A percentile compares a stretch with the other conserved stretches of the same genome.
Evolutionary conservation across 108 stramenopile species (phyloP).

Genomic region (Nannochloropsis oceanica): DNA sequence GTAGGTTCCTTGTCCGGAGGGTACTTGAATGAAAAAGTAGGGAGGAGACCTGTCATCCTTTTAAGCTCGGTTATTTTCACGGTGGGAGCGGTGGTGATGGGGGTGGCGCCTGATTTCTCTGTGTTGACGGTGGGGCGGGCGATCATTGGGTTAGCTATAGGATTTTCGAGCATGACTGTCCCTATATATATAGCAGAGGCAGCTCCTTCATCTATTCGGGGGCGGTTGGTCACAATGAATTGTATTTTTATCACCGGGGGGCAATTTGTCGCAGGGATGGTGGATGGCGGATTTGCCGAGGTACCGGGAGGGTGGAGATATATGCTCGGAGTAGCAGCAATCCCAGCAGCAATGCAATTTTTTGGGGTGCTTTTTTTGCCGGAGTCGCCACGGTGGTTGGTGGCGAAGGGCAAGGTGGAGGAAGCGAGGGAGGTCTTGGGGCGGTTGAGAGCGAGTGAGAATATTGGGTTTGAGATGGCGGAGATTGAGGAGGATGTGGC

Average conservation of each 20-base stretch:
- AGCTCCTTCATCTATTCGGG: constrained; percentile 46
- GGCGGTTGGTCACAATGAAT: constrained; percentile 57
- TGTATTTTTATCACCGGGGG: constrained; percentile 54
- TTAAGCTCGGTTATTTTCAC: constrained; percentile 24
- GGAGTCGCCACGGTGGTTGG: constrained; percentile 69
- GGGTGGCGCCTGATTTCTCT: constrained; percentile 1
- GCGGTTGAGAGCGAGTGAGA: constrained; percentile 3
- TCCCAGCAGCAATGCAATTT: constrained; percentile 22
- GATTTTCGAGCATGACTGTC: constrained; percentile 51
- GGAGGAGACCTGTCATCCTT: constrained; percentile 25
- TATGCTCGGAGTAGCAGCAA: constrained; percentile 60
- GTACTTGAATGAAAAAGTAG: constrained; percentile 3
- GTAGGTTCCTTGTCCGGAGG: constrained; percentile 19
- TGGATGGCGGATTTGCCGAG: constrained; percentile 47
- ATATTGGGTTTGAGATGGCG: constrained; percentile 1
- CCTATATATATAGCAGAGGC: constrained; percentile 71
- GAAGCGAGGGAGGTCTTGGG: constrained; percentile 49
- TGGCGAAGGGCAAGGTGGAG: constrained; percentile 32
- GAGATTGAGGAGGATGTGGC: constrained; percentile 25
- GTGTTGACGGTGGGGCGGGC: constrained; percentile 47
- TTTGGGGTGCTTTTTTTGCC: constrained; percentile 35
- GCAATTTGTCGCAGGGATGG: constrained; percentile 61
- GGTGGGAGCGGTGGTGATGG: constrained; percentile 24
- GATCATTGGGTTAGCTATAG: constrained; percentile 57
- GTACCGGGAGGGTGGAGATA: constrained; percentile 52